phyloP scores from a whole-genome alignment of 2,329 filamentous ascomycete genomes.

The Geoglossum cookeanum region DNA sequence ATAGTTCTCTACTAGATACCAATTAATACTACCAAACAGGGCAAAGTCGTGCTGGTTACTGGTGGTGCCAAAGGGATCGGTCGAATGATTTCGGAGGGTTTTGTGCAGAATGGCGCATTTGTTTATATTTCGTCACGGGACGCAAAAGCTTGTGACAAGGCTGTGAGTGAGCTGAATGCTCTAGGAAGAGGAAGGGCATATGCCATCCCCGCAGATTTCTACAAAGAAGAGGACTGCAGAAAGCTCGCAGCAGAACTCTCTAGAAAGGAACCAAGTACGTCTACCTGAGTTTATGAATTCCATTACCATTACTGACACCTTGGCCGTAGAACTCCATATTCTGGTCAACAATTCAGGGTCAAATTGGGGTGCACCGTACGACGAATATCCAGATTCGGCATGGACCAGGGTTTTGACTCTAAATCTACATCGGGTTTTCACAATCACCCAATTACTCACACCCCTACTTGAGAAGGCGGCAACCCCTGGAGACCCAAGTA shows the following conservation, averaged over 20 bases:
- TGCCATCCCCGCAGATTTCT: conserved; percentile 41
- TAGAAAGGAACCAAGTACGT: conserved; percentile 27
- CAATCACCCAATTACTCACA: conserved; percentile 41
- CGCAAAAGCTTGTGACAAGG: conserved; percentile 38
- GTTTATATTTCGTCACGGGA: conserved; percentile 54
- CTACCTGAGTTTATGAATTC: neutral
- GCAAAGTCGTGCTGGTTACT: conserved; percentile 39
- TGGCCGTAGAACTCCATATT: conserved; percentile 31
- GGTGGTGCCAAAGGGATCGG: conserved; percentile 42
- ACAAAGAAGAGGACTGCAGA: conserved; percentile 38
- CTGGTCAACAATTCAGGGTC: conserved; percentile 48
- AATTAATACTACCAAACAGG: conserved; percentile 17
- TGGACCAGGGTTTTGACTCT: conserved; percentile 40
- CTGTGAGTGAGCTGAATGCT: conserved; percentile 36
- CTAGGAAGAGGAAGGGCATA: conserved; percentile 38
- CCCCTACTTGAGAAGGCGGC: conserved; percentile 38
- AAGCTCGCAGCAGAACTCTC: conserved; percentile 37
- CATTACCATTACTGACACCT: neutral
- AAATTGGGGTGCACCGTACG: conserved; percentile 42
- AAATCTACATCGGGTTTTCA: conserved; percentile 47
- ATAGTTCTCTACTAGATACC: neutral
- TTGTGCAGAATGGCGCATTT: conserved; percentile 43
- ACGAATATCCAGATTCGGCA: conserved; percentile 30
- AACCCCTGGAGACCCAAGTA: conserved; percentile 7
- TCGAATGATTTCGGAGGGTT: conserved; percentile 47